These are phyloP conservation scores for Hypsizygus marmoreus DNA, from an alignment of 768 basidiomycete genomes.

Conservation along the genomic window DNA sequence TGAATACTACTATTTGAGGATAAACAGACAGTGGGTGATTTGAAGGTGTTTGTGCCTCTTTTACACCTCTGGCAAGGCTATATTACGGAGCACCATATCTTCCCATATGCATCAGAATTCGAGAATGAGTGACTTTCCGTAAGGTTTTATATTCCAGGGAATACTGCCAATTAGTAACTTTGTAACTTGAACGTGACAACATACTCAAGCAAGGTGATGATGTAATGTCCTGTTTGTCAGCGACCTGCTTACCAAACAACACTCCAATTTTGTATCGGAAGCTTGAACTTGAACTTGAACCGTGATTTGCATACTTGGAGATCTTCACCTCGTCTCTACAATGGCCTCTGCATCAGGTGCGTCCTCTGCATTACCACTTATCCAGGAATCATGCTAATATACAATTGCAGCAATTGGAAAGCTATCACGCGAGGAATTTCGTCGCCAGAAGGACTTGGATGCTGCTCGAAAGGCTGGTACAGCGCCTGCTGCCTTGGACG, in stretches of 20 bases:
- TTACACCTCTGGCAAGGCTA: not conserved
- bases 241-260: constrained; percentile 9
- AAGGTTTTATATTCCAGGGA: too few relatives aligned
- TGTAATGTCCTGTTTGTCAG: constrained; percentile 2
- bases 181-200: too few relatives aligned
- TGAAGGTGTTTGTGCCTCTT: too few relatives aligned
- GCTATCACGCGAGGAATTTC: constrained; percentile 91
- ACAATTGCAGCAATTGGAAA: constrained; percentile 62
- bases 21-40: too few relatives aligned
- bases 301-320: not conserved
- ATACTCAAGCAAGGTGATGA: not conserved
- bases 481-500: constrained; percentile 92
- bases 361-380: constrained; percentile 4
- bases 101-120: too few relatives aligned
- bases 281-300: not conserved
- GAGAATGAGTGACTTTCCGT: too few relatives aligned
- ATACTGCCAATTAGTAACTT: too few relatives aligned
- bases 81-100: not conserved
- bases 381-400: constrained; percentile 8
- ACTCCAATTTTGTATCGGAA: too few relatives aligned
- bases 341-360: constrained; percentile 48
- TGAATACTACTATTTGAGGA: too few relatives aligned
- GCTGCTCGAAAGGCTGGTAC: constrained; percentile 99
- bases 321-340: not conserved
- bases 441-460: constrained; percentile 95